phyloP scores from a whole-genome alignment of 2,329 filamentous ascomycete species.

The Penicillium sp. region DNA sequence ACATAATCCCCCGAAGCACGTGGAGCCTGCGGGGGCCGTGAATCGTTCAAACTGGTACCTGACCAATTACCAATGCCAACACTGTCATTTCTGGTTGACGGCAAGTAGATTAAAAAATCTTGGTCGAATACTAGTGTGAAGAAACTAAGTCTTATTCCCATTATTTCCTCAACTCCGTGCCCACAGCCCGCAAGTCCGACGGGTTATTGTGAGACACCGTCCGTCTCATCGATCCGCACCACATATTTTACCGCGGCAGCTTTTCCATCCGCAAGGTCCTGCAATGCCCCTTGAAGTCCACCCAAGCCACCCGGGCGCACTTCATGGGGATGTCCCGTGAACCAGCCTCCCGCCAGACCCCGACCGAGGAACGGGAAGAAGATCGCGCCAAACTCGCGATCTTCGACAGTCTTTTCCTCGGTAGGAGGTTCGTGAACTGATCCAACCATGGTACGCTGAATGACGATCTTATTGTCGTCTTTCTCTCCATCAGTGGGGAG shows the following conservation, averaged over 20 bases:
- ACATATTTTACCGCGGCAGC: constrained; percentile 66
- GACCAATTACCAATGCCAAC: neutral
- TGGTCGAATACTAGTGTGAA: neutral
- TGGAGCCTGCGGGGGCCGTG: constrained; percentile 2
- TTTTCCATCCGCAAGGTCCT: constrained; percentile 59
- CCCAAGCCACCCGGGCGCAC: constrained; percentile 54
- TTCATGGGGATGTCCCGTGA: constrained; percentile 52
- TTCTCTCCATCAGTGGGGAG: constrained; percentile 39
- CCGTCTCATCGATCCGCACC: constrained; percentile 54
- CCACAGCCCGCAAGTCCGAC: neutral
- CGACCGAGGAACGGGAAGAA: constrained; percentile 47
- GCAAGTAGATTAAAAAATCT: neutral
- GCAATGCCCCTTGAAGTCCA: constrained; percentile 55
- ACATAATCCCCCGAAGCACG: neutral
- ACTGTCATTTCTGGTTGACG: neutral
- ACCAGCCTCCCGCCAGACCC: constrained; percentile 51
- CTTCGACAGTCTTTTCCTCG: constrained; percentile 23
- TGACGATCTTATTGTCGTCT: constrained; percentile 39
- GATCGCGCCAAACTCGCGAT: constrained; percentile 47
- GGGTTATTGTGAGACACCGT: constrained; percentile 13
- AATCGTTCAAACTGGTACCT: neutral
- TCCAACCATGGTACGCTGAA: constrained; percentile 39
- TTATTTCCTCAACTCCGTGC: neutral
- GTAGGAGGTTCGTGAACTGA: constrained; percentile 24
- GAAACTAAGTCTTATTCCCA: neutral